Conservation (phyloP, 192 early-diverging fungal species). For the Gonapodya sp. region DNA sequence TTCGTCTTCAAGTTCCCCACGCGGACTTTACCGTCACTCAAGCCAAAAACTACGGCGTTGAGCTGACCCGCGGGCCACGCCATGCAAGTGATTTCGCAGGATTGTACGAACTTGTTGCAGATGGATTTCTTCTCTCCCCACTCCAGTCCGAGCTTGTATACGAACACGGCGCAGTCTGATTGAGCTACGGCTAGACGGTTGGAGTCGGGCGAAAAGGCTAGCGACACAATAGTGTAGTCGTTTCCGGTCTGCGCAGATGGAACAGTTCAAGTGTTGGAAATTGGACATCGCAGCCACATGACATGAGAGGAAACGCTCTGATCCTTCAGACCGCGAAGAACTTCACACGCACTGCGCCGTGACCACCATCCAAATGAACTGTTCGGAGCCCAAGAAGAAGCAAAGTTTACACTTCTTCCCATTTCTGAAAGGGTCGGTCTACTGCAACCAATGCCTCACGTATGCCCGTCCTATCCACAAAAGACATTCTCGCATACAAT, state of each 20-base stretch:
- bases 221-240: slow-evolving; percentile 20
- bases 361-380: no score
- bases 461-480: no score
- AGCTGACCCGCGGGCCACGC: slow-evolving; percentile 51
- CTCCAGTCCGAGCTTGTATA: slow-evolving; percentile 54
- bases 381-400: no score
- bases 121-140: slow-evolving; percentile 62
- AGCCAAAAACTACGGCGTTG: slow-evolving; percentile 52
- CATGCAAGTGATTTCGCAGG: slow-evolving; percentile 48
- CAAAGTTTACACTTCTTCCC: no score
- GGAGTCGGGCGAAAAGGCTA: slow-evolving; percentile 54
- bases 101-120: slow-evolving; percentile 58
- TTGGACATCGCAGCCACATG: no score
- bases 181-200: slow-evolving; percentile 54
- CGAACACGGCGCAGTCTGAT: slow-evolving; percentile 49
- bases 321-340: no score
- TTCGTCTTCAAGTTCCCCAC: slow-evolving; percentile 57
- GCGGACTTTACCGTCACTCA: slow-evolving; percentile 46
- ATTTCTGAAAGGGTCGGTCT: no score
- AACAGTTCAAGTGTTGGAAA: no score
- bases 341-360: no score
- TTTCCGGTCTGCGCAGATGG: slow-evolving; percentile 18
- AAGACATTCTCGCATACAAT: no score
- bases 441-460: no score
- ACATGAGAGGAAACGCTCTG: no score